Conservation (phyloP, 2,329 filamentous ascomycete species). For the Calonectria honghensis region DNA sequence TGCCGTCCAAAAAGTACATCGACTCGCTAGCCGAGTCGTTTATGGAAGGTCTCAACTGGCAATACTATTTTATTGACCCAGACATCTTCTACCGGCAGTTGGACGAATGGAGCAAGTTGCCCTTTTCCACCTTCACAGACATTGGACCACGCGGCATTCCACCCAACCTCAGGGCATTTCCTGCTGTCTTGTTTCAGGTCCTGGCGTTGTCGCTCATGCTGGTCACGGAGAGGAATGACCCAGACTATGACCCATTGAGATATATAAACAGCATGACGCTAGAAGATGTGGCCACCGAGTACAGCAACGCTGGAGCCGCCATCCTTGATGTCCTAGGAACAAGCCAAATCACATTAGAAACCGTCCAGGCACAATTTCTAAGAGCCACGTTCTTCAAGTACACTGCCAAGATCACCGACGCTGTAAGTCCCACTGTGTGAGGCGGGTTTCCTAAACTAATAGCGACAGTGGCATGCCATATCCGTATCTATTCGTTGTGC, state of each 20-base stretch:
- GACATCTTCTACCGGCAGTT: constrained; percentile 71
- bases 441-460: not conserved
- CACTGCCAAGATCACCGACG: constrained; percentile 74
- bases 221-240: constrained; percentile 68
- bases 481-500: constrained; percentile 76
- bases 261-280: constrained; percentile 76
- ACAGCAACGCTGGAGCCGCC: constrained; percentile 74
- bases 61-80: constrained; percentile 74
- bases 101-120: constrained; percentile 72
- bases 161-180: constrained; percentile 73
- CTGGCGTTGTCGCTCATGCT: constrained; percentile 73
- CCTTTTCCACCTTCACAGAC: constrained; percentile 70
- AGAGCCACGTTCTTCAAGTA: constrained; percentile 76
- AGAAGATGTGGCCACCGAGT: constrained; percentile 76
- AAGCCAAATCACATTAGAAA: constrained; percentile 72
- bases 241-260: constrained; percentile 73
- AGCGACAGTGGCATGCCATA: constrained; percentile 71
- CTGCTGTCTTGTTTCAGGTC: constrained; percentile 76
- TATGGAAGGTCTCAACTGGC: constrained; percentile 75
- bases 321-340: constrained; percentile 75
- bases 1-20: constrained; percentile 73
- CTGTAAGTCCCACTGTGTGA: constrained; percentile 58
- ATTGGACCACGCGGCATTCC: constrained; percentile 70
- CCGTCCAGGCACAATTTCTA: constrained; percentile 75
- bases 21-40: constrained; percentile 73